phyloP scores from a whole-genome alignment of 2,329 filamentous ascomycete species.

The Drechslerella coelobrocha region DNA sequence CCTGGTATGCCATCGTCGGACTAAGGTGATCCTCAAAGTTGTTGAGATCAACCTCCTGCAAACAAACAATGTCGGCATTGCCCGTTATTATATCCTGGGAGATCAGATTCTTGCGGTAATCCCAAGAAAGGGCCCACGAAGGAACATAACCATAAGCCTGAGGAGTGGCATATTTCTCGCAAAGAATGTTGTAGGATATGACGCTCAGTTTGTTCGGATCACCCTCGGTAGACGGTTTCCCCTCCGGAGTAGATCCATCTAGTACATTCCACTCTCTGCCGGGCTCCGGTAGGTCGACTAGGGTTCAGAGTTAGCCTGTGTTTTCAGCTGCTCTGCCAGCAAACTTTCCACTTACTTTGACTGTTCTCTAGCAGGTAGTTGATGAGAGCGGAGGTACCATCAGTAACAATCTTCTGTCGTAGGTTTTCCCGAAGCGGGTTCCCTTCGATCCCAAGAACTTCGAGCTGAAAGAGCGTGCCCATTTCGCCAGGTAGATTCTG shows the following conservation, averaged over 20 bases:
- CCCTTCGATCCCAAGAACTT: conserved; percentile 88
- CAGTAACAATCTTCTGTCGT: conserved; percentile 83
- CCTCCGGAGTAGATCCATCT: conserved; percentile 61
- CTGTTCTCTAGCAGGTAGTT: conserved; percentile 82
- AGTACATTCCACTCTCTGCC: conserved; percentile 81
- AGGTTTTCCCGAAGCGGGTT: conserved; percentile 80
- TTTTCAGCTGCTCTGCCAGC: background rate
- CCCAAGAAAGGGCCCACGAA: conserved; percentile 80
- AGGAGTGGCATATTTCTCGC: conserved; percentile 87
- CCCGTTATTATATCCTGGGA: conserved; percentile 79
- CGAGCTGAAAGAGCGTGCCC: conserved; percentile 84
- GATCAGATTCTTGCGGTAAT: conserved; percentile 82
- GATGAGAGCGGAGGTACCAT: conserved; percentile 85
- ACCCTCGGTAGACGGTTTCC: conserved; percentile 40
- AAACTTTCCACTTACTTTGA: conserved; percentile 69
- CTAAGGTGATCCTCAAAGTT: conserved; percentile 91
- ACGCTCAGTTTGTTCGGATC: conserved; percentile 73
- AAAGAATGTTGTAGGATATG: conserved; percentile 93
- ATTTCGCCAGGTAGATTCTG: conserved; percentile 82
- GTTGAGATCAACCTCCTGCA: conserved; percentile 92
- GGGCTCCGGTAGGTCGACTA: conserved; percentile 78
- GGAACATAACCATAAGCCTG: conserved; percentile 90
- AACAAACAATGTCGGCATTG: conserved; percentile 85
- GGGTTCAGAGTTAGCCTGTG: conserved; percentile 43
- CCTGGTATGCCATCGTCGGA: conserved; percentile 80